Percentiles rank a stretch among this genome's conserved stretches.
Conservation (phyloP, 2,329 filamentous ascomycete species). For the Pseudogymnoascus sp. region DNA sequence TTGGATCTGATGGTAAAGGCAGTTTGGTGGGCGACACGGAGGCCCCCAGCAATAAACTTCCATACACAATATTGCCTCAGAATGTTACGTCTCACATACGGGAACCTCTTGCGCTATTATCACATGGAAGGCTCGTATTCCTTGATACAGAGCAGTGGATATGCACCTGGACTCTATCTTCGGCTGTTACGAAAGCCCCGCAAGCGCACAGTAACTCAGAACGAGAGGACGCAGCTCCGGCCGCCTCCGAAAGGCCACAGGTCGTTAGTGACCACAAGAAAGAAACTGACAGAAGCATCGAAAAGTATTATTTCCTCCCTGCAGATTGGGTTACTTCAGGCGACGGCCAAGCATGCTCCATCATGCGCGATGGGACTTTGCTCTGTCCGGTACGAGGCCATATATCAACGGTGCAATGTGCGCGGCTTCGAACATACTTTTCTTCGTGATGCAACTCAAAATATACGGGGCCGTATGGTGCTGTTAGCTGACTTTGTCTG, state of each 20-base stretch:
- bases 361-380: background rate
- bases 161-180: background rate
- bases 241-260: background rate
- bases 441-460: background rate
- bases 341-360: background rate
- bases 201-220: background rate
- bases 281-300: background rate
- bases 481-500: background rate
- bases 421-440: background rate
- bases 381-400: background rate
- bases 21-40: background rate
- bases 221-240: background rate
- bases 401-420: background rate
- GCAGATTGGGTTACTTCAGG: background rate
- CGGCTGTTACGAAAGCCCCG: too few species aligned
- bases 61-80: background rate
- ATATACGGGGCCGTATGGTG: background rate
- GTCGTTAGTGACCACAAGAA: background rate
- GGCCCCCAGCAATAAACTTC: background rate
- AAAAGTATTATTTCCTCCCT: background rate
- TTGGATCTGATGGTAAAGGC: background rate
- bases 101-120: background rate
- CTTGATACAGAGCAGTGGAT: background rate
- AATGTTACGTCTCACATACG: background rate
- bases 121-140: background rate